phyloP scores from a whole-genome alignment of 768 basidiomycete genomes.

The Holtermanniella nyarrowii region DNA sequence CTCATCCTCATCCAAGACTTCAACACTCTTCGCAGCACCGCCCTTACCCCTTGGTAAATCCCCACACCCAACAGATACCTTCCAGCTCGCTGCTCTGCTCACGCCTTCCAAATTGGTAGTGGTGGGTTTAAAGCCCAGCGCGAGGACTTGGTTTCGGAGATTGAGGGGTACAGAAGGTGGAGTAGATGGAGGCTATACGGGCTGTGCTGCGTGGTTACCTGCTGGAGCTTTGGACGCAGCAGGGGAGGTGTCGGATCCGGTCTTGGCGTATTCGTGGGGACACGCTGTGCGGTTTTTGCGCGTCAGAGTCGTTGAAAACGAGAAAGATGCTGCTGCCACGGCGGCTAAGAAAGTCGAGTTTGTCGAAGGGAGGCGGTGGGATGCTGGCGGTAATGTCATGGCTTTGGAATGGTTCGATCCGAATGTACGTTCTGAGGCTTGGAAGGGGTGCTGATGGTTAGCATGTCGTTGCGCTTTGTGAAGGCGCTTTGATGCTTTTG shows the following conservation, averaged over 20 bases:
- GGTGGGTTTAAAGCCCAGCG: constrained; percentile 80
- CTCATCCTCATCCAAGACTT: constrained; percentile 19
- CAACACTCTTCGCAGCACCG: constrained; percentile 65
- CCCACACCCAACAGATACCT: constrained; percentile 64
- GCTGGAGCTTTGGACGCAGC: constrained; percentile 5
- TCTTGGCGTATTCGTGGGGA: constrained; percentile 81
- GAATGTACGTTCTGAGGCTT: constrained; percentile 53
- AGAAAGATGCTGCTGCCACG: background rate
- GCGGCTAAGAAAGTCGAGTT: constrained; percentile 46
- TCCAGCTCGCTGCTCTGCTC: constrained; percentile 71
- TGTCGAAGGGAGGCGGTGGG: constrained; percentile 54
- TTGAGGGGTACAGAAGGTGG: constrained; percentile 24
- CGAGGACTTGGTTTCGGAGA: constrained; percentile 68
- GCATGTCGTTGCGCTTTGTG: constrained; percentile 62
- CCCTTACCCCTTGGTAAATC: constrained; percentile 70
- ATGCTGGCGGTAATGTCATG: constrained; percentile 53
- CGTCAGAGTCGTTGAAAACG: constrained; percentile 47
- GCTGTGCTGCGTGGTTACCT: constrained; percentile 29
- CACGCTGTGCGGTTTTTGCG: constrained; percentile 54
- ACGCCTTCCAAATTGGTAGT: constrained; percentile 86
- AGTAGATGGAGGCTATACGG: constrained; percentile 9
- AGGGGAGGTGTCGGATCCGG: constrained; percentile 44
- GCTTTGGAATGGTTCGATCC: constrained; percentile 79
- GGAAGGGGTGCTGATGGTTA: constrained; percentile 30
- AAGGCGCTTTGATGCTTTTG: constrained; percentile 55